phyloP scores from a whole-genome alignment of 75 land plant species.

The Pinus taeda region DNA sequence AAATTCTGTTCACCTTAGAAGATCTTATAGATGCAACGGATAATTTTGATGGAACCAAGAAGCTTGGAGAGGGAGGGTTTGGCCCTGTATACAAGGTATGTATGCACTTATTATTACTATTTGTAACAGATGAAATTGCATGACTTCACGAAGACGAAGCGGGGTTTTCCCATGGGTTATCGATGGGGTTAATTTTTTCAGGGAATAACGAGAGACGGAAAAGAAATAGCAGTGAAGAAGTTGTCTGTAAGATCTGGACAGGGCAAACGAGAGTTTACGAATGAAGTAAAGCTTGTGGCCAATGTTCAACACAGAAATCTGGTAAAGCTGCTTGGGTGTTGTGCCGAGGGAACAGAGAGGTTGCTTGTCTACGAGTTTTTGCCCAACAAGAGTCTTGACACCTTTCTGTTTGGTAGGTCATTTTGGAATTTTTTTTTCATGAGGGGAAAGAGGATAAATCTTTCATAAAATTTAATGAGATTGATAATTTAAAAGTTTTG shows the following conservation, averaged over 20 bases:
- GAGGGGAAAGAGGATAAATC: no score
- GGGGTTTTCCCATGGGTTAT: not conserved
- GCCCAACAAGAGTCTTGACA: conserved; percentile 17
- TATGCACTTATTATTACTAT: not conserved
- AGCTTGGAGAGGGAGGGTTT: conserved; percentile 26
- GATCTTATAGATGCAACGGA: conserved; percentile 8
- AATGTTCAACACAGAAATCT: conserved; percentile 19
- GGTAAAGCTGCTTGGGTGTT: conserved; percentile 13
- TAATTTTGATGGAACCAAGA: conserved; percentile 7
- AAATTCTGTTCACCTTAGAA: not conserved
- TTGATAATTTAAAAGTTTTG: no score
- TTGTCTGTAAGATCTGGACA: conserved; percentile 19
- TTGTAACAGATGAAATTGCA: not conserved
- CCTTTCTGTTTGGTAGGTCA: conserved; percentile 6
- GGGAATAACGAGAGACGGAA: conserved; percentile 19
- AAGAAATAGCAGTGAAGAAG: conserved; percentile 27
- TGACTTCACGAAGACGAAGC: not conserved
- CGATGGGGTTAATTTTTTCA: not conserved
- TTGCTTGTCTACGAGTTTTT: conserved; percentile 34
- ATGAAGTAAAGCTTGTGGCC: conserved; percentile 21
- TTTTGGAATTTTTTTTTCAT: not conserved
- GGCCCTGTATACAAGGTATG: conserved; percentile 26
- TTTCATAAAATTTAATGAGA: no score
- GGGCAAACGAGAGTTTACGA: conserved; percentile 29
- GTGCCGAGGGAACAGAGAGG: not conserved